Evolutionary conservation across 441 rosid species (phyloP).

Genomic region (California macrophylla): DNA sequence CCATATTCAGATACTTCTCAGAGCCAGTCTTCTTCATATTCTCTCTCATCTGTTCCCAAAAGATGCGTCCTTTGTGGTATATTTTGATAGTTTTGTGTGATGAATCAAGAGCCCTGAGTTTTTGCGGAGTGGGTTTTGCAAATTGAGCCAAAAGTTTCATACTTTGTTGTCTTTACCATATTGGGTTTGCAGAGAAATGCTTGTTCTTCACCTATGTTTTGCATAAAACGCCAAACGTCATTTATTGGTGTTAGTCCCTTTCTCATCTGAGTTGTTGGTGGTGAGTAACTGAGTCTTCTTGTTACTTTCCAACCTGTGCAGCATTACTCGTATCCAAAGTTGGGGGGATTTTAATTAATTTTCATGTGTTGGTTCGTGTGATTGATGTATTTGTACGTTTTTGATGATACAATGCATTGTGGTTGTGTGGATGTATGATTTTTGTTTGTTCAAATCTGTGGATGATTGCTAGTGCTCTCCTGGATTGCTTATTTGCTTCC

Average conservation of each 20-base stretch:
- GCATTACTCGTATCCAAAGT: neutral
- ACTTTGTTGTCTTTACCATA: slow-evolving; percentile 12
- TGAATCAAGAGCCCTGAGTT: neutral
- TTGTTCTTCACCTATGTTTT: neutral
- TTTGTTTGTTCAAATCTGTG: neutral
- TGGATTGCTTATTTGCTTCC: slow-evolving; percentile 1
- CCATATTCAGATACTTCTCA: neutral
- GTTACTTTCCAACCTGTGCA: slow-evolving; percentile 23
- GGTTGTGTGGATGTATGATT: neutral
- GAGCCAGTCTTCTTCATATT: neutral
- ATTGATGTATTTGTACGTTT: neutral
- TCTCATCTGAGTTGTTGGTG: slow-evolving; percentile 23
- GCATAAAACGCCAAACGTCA: slow-evolving; percentile 16
- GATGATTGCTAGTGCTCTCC: neutral
- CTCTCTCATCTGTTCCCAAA: neutral
- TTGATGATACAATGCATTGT: neutral
- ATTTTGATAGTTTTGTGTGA: neutral
- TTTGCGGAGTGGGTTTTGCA: neutral
- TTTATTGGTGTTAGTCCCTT: slow-evolving; percentile 17
- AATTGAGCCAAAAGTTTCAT: slow-evolving; percentile 18
- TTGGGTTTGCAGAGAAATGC: slow-evolving; percentile 18
- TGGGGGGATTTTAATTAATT: neutral
- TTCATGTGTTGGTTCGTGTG: neutral
- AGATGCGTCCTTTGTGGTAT: neutral
- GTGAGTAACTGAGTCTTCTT: slow-evolving; percentile 8